Percentiles rank a stretch among this genome's conserved stretches.
phyloP scores from a whole-genome alignment of 768 basidiomycete species.

The Lactifluus echinatus region DNA sequence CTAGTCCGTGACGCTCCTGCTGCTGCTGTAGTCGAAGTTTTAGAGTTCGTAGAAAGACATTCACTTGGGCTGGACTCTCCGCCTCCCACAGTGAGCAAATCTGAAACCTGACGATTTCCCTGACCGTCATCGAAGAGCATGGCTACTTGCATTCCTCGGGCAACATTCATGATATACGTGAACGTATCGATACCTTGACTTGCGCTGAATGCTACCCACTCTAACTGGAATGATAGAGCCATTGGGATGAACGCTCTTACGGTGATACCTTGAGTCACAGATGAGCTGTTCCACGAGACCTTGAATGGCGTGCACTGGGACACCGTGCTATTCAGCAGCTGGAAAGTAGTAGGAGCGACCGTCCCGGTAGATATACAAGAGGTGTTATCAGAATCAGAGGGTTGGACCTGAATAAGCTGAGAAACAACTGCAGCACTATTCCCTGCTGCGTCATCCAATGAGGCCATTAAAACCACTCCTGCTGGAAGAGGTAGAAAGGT shows the following conservation, averaged over 20 bases:
- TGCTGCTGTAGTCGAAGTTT: neutral
- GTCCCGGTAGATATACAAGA: constrained; percentile 33
- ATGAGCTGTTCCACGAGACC: constrained; percentile 33
- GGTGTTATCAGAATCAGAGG: constrained; percentile 35
- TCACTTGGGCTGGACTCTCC: constrained; percentile 21
- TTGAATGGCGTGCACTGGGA: constrained; percentile 44
- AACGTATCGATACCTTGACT: constrained; percentile 30
- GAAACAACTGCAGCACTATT: constrained; percentile 36
- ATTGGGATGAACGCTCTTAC: constrained; percentile 31
- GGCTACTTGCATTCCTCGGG: constrained; percentile 32
- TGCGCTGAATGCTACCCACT: constrained; percentile 12
- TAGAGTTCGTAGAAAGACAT: constrained; percentile 21
- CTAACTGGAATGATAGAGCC: constrained; percentile 23
- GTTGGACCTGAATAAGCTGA: constrained; percentile 37
- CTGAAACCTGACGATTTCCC: constrained; percentile 34
- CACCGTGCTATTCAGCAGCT: constrained; percentile 28
- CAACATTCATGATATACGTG: constrained; percentile 36
- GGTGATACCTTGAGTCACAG: constrained; percentile 31
- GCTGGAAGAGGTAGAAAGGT: constrained; percentile 45
- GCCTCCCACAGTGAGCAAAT: constrained; percentile 34
- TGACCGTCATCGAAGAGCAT: constrained; percentile 38
- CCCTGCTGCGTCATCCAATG: constrained; percentile 42
- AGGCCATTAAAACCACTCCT: constrained; percentile 44
- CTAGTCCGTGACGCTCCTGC: neutral
- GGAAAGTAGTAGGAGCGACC: constrained; percentile 23